Evolutionary conservation across 2,329 filamentous ascomycete genomes (phyloP), one percentile per base, ranked within the genome.

Genomic region (Fusarium luffae): DNA sequence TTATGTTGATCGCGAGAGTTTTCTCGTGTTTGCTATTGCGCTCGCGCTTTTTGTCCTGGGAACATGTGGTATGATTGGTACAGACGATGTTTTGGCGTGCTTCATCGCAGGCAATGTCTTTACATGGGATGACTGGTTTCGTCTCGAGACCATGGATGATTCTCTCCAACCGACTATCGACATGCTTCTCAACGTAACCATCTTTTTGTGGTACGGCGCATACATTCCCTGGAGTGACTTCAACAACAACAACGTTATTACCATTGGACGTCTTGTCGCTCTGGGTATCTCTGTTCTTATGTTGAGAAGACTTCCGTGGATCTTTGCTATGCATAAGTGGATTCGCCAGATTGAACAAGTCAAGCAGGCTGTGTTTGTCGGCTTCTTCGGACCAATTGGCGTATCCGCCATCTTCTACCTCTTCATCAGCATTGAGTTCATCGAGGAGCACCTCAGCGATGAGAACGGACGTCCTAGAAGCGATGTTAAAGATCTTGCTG

Each of bases 91-190:
- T 1, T 85, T 98, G 9, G 94, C 94, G 3, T 97, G 93, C 81
- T 98, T 98, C 77, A 90, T 97, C 72, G 94, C 94, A 4, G 94
- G 94, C 3, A 97, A 97, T 75, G 88, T 88, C 2, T 97, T 98
- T 72, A 97, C 93, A 0, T 95, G 93, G 89, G 94, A 97, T 77
- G 93, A 97, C 79, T 97, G 93, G 93, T 98, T 97, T 80, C 91
- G 94, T 1, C 83, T 95, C 2, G 92, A 97, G 78, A 98, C 94
- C 0, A 83, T 91, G 73, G 94, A 97, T 72, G 95, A 98, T 75
- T 94, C 92, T 3, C 86, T 98, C n/a, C 94, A 98, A 77, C 94
- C 94, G 0, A 97, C 94, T 0, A 92, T 98, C 47, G 94, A 98
- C 78, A 97, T 97, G 93, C 85, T 98, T 3, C 89, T 98, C 60